Percentiles rank a stretch among this genome's conserved stretches.
These are phyloP conservation scores for Calycina herbarum DNA, from an alignment of 2,329 filamentous ascomycete species.

Conservation along the genomic window DNA sequence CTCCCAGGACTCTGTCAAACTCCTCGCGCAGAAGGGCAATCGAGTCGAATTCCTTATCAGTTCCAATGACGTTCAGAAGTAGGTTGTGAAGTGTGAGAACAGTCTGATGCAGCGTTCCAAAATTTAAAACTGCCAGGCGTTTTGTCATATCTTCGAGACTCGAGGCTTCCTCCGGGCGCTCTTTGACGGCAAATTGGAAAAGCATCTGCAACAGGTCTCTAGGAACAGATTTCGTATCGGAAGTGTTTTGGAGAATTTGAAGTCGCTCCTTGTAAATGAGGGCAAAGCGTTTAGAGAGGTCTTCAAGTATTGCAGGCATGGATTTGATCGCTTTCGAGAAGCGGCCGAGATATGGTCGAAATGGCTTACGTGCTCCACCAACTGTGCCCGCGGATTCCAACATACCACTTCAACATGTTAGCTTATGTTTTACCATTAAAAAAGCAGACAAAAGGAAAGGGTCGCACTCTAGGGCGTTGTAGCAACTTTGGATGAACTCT, in stretches of 20 bases:
- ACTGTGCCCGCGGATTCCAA: neutral
- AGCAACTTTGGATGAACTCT: neutral
- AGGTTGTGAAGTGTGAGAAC: neutral
- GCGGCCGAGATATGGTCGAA: neutral
- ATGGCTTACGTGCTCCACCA: neutral
- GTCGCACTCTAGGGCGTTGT: neutral
- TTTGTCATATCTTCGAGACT: conserved; percentile 1
- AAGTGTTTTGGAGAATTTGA: neutral
- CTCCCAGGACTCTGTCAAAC: neutral
- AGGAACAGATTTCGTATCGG: neutral
- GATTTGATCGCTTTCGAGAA: neutral
- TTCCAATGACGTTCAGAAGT: neutral
- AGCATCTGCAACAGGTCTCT: neutral
- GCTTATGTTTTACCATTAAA: neutral
- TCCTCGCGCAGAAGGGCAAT: neutral
- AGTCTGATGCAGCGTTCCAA: neutral
- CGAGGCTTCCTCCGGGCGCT: neutral
- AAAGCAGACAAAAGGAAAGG: neutral
- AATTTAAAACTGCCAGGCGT: neutral
- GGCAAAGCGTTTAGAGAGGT: neutral
- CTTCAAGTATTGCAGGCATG: neutral
- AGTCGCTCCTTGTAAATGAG: neutral
- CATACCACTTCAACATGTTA: neutral
- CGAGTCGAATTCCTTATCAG: neutral
- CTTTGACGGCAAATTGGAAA: neutral